phyloP scores from a whole-genome alignment of 2,329 filamentous ascomycete species.

The Hypoxylon sp. region DNA sequence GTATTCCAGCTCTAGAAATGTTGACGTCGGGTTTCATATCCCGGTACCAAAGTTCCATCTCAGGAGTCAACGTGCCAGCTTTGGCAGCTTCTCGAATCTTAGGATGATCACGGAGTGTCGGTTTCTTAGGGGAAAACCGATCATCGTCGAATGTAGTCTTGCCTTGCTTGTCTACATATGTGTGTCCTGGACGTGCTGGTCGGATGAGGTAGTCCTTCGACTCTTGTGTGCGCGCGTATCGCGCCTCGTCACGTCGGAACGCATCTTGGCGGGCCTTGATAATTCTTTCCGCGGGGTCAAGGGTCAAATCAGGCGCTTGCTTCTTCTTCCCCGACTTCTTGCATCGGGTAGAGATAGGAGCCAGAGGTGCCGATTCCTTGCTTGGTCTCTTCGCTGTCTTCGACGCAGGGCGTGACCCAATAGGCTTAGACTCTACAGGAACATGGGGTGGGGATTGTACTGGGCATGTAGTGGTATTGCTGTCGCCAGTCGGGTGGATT shows the following conservation, averaged over 20 bases:
- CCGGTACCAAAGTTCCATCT: slow-evolving; percentile 25
- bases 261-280: background rate
- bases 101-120: slow-evolving; percentile 16
- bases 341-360: background rate
- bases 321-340: background rate
- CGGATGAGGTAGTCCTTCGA: background rate
- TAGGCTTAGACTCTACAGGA: background rate
- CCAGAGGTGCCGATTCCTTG: background rate
- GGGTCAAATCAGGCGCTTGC: background rate
- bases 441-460: background rate
- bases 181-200: background rate
- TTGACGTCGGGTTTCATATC: slow-evolving; percentile 12
- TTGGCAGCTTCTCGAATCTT: slow-evolving; percentile 29
- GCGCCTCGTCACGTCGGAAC: background rate
- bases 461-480: background rate
- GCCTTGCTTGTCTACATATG: background rate
- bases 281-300: background rate
- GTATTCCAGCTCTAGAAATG: slow-evolving; percentile 42
- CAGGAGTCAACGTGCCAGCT: slow-evolving; percentile 13
- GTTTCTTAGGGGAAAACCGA: background rate
- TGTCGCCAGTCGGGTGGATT: background rate
- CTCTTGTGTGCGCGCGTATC: background rate
- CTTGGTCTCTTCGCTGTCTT: background rate
- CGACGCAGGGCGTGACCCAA: background rate
- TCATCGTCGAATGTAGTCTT: background rate